Conservation (phyloP, 2,329 filamentous ascomycete species). For the Ophiostoma novo-ulmi region DNA sequence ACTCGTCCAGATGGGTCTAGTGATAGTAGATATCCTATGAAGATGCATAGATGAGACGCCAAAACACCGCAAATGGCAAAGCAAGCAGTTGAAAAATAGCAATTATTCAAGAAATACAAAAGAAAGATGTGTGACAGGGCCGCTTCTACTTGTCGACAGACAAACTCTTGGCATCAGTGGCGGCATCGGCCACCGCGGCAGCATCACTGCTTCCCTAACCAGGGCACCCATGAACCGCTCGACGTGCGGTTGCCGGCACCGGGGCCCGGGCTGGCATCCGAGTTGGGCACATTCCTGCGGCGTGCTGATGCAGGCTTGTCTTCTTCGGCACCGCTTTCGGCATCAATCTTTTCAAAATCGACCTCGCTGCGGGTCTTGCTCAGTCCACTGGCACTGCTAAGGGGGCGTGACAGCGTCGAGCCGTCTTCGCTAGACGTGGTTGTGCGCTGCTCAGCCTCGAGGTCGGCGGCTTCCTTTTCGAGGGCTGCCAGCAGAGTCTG, state of each 20-base stretch:
- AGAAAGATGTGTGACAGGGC: not conserved
- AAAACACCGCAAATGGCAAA: not conserved
- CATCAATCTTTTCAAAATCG: slow-evolving; percentile 81
- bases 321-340: slow-evolving; percentile 60
- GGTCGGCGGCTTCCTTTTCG: slow-evolving; percentile 67
- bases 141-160: slow-evolving; percentile 35
- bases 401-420: slow-evolving; percentile 26
- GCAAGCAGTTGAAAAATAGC: slow-evolving; percentile 5
- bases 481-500: slow-evolving; percentile 69
- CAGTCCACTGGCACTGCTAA: slow-evolving; percentile 58
- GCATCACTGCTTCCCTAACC: slow-evolving; percentile 42
- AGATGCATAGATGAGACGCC: not conserved
- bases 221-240: slow-evolving; percentile 46
- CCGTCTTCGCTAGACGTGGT: slow-evolving; percentile 12
- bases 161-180: slow-evolving; percentile 35
- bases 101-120: not conserved
- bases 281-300: slow-evolving; percentile 29
- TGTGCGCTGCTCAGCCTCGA: slow-evolving; percentile 34
- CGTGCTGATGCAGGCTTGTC: slow-evolving; percentile 29
- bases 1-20: not conserved
- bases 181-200: slow-evolving; percentile 28
- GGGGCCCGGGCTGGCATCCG: not conserved
- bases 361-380: slow-evolving; percentile 79
- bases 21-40: not conserved
- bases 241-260: slow-evolving; percentile 20